Evolutionary conservation across 768 basidiomycete species (phyloP).

Genomic region (Amyloporia xantha): DNA sequence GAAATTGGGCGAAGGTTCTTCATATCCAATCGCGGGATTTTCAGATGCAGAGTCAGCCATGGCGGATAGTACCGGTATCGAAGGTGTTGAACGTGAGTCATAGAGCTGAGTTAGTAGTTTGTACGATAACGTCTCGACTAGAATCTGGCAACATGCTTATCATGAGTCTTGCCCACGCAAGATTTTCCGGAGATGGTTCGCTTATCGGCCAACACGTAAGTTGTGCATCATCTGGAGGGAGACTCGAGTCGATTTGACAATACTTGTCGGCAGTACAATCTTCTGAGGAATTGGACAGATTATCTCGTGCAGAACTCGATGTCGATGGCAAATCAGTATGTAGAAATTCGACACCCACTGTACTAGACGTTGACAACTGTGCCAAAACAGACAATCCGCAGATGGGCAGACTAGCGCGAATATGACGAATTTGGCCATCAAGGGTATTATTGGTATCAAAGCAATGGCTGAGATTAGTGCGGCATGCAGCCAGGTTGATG

Average conservation of each 20-base stretch:
- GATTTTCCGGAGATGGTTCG: slow-evolving; percentile 21
- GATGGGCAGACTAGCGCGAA: slow-evolving; percentile 11
- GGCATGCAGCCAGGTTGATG: slow-evolving; percentile 6
- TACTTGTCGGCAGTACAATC: slow-evolving; percentile 13
- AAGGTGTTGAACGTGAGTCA: neutral
- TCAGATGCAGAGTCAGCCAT: neutral
- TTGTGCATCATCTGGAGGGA: neutral
- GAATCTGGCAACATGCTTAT: slow-evolving; percentile 28
- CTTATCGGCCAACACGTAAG: slow-evolving; percentile 18
- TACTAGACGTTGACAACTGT: too few species aligned
- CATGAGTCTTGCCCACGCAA: slow-evolving; percentile 23
- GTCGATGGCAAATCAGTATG: slow-evolving; percentile 10
- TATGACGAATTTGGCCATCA: slow-evolving; percentile 18
- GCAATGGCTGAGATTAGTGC: slow-evolving; percentile 17
- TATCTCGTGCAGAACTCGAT: slow-evolving; percentile 17
- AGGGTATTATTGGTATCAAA: slow-evolving; percentile 19
- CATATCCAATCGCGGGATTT: slow-evolving; percentile 12
- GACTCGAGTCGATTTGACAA: neutral
- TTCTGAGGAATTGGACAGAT: slow-evolving; percentile 18
- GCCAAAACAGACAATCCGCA: slow-evolving; percentile 4
- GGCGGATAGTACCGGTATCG: neutral
- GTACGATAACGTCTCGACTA: too few species aligned
- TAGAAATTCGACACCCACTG: neutral
- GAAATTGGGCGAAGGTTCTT: neutral
- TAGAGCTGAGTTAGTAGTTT: too few species aligned